Evolutionary conservation across 73 alveolate genomes (phyloP).

Genomic region (Paramecium primaurelia): DNA sequence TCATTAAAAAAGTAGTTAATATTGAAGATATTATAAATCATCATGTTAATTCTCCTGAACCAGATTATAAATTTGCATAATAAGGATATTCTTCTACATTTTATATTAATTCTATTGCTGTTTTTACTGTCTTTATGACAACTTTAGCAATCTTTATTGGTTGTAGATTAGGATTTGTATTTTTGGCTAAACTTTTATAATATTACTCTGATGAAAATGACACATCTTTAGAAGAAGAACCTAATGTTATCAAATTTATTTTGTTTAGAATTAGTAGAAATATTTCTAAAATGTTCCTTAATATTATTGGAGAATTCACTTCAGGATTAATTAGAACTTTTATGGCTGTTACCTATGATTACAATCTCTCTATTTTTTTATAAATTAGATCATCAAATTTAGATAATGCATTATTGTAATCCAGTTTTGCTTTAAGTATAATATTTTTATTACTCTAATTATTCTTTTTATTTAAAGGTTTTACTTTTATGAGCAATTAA

Average conservation of each 20-base stretch:
- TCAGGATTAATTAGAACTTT: slow-evolving; percentile 38
- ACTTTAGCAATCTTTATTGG: neutral
- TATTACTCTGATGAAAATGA: neutral
- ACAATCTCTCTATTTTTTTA: slow-evolving; percentile 12
- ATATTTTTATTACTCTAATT: neutral
- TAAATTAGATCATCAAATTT: neutral
- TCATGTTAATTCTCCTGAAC: neutral
- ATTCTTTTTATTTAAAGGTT: neutral
- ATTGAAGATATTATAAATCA: neutral
- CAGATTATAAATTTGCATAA: neutral
- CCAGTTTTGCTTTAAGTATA: neutral
- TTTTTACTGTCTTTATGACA: neutral
- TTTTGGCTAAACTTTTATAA: neutral
- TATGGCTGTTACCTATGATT: slow-evolving; percentile 31
- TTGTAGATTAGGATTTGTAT: neutral
- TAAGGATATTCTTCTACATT: slow-evolving; percentile 2
- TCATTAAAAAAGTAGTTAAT: neutral
- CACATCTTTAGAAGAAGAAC: neutral
- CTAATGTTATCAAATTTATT: neutral
- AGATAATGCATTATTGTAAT: neutral
- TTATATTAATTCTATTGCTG: neutral
- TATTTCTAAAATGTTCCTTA: neutral
- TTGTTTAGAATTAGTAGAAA: neutral
- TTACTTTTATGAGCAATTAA: neutral
- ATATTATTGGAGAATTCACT: neutral